Percentiles rank a stretch among this genome's conserved stretches.
Evolutionary conservation across 176 grass and related monocot species (phyloP).

Genomic region (Lolium perenne): DNA sequence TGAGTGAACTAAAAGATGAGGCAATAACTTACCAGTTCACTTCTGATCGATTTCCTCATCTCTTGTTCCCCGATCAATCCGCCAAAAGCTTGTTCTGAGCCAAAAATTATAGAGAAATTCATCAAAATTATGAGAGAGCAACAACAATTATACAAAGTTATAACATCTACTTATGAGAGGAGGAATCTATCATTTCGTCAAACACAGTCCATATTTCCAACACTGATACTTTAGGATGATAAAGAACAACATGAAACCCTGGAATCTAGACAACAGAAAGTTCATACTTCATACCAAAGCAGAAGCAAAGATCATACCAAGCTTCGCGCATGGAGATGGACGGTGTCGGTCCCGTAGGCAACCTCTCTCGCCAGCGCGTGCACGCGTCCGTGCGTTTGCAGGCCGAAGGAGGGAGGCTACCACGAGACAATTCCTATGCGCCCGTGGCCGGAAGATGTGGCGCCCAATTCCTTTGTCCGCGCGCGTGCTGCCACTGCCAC

Average conservation of each 20-base stretch:
- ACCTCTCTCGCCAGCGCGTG: no score
- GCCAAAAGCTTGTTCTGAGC: slow-evolving; percentile 32
- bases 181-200: slow-evolving; percentile 1
- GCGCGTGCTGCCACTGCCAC: no score
- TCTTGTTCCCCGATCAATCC: neutral
- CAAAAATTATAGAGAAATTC: neutral
- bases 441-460: no score
- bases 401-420: no score
- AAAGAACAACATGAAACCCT: neutral
- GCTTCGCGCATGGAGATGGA: no score
- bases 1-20: neutral
- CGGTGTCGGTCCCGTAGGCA: no score
- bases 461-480: no score
- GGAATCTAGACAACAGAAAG: neutral
- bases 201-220: neutral
- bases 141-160: neutral
- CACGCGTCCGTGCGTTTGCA: no score
- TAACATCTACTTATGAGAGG: neutral
- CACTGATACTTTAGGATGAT: neutral
- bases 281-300: slow-evolving; percentile 1
- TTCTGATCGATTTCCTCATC: neutral
- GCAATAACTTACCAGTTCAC: slow-evolving; percentile 60
- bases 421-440: no score
- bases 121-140: neutral
- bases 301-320: neutral